Conservation (phyloP, 2,329 filamentous ascomycete genomes). For the Penicillium sp. region DNA sequence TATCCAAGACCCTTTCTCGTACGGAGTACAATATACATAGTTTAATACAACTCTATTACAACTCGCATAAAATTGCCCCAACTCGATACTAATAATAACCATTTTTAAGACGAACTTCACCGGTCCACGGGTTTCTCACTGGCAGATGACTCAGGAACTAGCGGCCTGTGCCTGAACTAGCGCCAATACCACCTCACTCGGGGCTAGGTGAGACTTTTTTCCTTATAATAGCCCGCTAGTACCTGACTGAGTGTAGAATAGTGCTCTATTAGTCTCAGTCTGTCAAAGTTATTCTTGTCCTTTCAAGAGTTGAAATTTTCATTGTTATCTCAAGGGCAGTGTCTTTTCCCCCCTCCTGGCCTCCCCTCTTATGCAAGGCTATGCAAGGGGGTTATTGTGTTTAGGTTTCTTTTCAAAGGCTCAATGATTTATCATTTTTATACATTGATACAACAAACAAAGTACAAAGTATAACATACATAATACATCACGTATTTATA, state of each 20-base stretch:
- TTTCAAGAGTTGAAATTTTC: not conserved
- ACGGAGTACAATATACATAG: too few species aligned
- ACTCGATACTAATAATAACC: not conserved
- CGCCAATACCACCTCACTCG: not conserved
- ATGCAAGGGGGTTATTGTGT: not conserved
- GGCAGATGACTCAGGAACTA: constrained; percentile 9
- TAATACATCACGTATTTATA: not conserved
- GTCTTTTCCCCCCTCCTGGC: not conserved
- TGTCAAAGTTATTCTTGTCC: not conserved
- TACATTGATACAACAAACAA: not conserved
- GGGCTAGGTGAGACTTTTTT: not conserved
- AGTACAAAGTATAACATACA: not conserved
- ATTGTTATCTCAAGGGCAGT: not conserved
- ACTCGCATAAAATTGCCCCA: not conserved
- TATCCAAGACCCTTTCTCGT: not conserved
- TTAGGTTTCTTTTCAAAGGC: not conserved
- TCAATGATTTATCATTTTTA: not conserved
- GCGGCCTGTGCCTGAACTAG: constrained; percentile 7
- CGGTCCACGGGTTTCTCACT: not conserved
- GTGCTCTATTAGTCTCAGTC: not conserved
- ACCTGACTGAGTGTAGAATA: not conserved
- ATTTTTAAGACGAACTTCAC: not conserved
- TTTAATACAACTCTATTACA: not conserved
- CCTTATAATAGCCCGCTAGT: not conserved
- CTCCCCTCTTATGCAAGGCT: not conserved